Percentiles rank a stretch among this genome's conserved stretches.
Conservation (phyloP, 768 basidiomycete species). For the Phallus indusiatus region DNA sequence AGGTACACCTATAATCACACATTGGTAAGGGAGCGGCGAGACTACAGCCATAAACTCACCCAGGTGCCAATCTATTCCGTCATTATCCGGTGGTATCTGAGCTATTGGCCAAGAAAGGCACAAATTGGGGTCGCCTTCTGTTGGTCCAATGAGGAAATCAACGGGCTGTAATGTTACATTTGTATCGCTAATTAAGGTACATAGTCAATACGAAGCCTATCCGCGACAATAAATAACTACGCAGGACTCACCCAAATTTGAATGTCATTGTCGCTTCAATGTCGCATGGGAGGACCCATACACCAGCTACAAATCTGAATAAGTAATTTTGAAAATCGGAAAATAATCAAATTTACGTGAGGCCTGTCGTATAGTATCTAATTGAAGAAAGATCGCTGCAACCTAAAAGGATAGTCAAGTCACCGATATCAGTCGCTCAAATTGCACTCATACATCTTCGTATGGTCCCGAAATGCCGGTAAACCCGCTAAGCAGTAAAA, state of each 20-base stretch:
- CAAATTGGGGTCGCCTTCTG: slow-evolving; percentile 49
- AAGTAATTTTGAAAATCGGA: slow-evolving; percentile 20
- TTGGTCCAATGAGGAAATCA: slow-evolving; percentile 69
- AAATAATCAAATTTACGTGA: slow-evolving; percentile 45
- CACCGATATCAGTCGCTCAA: not conserved
- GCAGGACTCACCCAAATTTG: slow-evolving; percentile 50
- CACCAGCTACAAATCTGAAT: slow-evolving; percentile 34
- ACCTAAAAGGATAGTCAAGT: not conserved
- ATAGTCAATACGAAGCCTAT: not conserved
- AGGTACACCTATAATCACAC: slow-evolving; percentile 35
- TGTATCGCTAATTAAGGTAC: slow-evolving; percentile 23
- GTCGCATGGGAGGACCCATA: slow-evolving; percentile 70
- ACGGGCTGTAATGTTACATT: slow-evolving; percentile 61
- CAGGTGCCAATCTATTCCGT: slow-evolving; percentile 80
- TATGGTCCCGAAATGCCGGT: slow-evolving; percentile 6
- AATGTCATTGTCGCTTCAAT: slow-evolving; percentile 50
- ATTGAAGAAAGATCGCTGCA: not conserved
- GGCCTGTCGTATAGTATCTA: slow-evolving; percentile 36
- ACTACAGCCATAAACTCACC: slow-evolving; percentile 31
- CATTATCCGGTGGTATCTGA: slow-evolving; percentile 45
- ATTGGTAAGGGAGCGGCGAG: not conserved
- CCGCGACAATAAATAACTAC: not conserved
- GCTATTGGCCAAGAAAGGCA: slow-evolving; percentile 73
- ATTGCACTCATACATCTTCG: slow-evolving; percentile 1
- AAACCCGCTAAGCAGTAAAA: not conserved